Evolutionary conservation across 345 rosid species (phyloP), one percentile per base, ranked within the genome.

Genomic region (Eutrema heterophyllum): DNA sequence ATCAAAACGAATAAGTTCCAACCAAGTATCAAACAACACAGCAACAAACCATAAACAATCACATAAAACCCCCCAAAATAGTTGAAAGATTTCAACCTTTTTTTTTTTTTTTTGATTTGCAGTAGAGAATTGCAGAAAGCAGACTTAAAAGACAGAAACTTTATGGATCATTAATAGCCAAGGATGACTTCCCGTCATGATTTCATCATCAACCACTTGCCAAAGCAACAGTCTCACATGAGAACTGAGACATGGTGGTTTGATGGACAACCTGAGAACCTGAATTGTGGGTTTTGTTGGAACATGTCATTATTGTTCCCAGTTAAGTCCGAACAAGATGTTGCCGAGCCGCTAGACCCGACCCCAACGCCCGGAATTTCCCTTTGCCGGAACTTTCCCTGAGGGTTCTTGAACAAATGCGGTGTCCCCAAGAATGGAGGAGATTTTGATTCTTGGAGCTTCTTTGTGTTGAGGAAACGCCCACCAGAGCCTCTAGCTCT

Each of bases 401-500:
- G 64, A 21, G 78, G 75, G 40, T 59, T 53, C n/a, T 75, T 68
- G 52, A 86, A 58, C 55, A 60, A 44, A 24, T 68, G 68, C 1
- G 41, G 69, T 16, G 48, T 9, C 6, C 14, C 48, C 27, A n/a
- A 57, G 57, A 46, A 70, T 21, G 65, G 51, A 40, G 60, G 82
- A 61, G 78, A 69, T 58, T 76, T 50, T 79, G 55, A 35, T 35
- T 86, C 86, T 68, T 87, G 73, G 32, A 67, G 80, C 84, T 82
- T 79, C 82, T 85, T 87, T 9, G 74, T 63, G 71, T 87, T 85
- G 70, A 93, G 91, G 79, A 93, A 93, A 26, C 93, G 91, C 4
- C 95, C 97, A 24, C 97, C 88, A 1, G 88, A 75, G 35, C 96
- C 93, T 68, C 97, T 85, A 3, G 90, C 89, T 76, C 97, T 85